Evolutionary conservation across 2,329 filamentous ascomycete species (phyloP).

Genomic region (Colletotrichum falcatum): DNA sequence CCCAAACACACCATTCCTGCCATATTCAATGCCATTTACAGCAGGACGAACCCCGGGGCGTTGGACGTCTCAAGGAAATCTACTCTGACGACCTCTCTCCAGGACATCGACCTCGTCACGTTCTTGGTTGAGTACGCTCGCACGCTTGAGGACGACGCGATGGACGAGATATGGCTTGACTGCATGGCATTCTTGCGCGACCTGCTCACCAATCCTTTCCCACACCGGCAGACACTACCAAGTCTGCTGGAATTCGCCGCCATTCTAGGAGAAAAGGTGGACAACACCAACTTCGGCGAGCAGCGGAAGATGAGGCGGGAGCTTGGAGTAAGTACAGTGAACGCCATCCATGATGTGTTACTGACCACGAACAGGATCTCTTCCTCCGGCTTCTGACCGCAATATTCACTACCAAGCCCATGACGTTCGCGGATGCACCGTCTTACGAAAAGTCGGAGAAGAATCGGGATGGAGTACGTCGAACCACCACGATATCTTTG

Average conservation of each 20-base stretch:
- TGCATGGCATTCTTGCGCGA: constrained; percentile 93
- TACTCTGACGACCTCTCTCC: constrained; percentile 86
- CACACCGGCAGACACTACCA: constrained; percentile 90
- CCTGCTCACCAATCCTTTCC: constrained; percentile 91
- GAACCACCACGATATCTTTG: constrained; percentile 49
- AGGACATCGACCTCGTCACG: constrained; percentile 84
- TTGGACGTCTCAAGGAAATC: constrained; percentile 86
- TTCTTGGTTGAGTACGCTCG: constrained; percentile 92
- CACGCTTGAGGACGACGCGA: constrained; percentile 94
- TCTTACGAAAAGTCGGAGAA: constrained; percentile 56
- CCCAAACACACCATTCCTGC: constrained; percentile 93
- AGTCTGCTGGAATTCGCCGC: constrained; percentile 89
- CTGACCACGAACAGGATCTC: constrained; percentile 74
- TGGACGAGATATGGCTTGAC: constrained; percentile 98
- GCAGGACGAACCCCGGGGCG: constrained; percentile 85
- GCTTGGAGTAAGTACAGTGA: constrained; percentile 74
- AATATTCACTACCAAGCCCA: constrained; percentile 90
- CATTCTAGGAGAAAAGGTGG: constrained; percentile 92
- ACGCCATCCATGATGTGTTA: neutral
- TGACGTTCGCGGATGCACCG: constrained; percentile 72
- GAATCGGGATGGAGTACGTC: constrained; percentile 51
- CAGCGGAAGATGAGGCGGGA: constrained; percentile 92
- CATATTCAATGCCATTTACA: constrained; percentile 96
- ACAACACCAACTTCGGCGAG: constrained; percentile 97
- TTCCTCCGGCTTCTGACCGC: constrained; percentile 89